Evolutionary conservation across 495 filamentous ascomycete genomes (phyloP), one percentile per base, ranked within the genome.

Genomic region (Aspergillus nanangensis): DNA sequence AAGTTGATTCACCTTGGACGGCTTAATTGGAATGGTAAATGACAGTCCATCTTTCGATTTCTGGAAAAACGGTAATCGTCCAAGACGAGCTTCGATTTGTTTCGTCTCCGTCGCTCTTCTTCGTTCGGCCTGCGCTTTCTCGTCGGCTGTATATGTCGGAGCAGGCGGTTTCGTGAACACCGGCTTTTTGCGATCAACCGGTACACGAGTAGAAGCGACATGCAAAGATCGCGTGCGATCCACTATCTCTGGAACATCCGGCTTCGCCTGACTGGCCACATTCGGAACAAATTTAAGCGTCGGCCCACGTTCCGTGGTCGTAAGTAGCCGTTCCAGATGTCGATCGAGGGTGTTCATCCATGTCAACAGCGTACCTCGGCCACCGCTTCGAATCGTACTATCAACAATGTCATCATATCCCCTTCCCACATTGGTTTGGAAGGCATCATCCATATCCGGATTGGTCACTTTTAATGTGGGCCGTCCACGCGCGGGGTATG

Each of bases 11-110:
- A 70, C 70, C 48, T 82, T 80, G 38, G 74, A 73, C 5, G 87
- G 82, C 43, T 88, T 81, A 3, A 96, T 66, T 1, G 88, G 87
- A 39, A 95, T 60, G 0, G 80, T 81, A 55, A 82, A 95, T 7
- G 77, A 75, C 29, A 82, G 63, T 11, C 84, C 84, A 66, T 94
- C 85, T 32, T 72, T 63, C 11, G 83, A 82, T 51, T 84, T 91
- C 19, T 79, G 74, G 57, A 87, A 96, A 20, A 78, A 54, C 2
- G 82, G 78, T 18, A 83, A 55, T 51, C 83, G 71, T 21, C 83
- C 79, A 67, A 95, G 78, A n/a, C 90, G 76, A 15, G 88, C 79
- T 63, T 94, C 88, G 0, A 95, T 74, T 48, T 90, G 87, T 25
- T 81, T 76, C 25, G 75, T 81, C 57, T 93, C 87, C 37, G 69